Conservation (phyloP, 306 rosid genomes). For the Ziziphus jujuba region DNA sequence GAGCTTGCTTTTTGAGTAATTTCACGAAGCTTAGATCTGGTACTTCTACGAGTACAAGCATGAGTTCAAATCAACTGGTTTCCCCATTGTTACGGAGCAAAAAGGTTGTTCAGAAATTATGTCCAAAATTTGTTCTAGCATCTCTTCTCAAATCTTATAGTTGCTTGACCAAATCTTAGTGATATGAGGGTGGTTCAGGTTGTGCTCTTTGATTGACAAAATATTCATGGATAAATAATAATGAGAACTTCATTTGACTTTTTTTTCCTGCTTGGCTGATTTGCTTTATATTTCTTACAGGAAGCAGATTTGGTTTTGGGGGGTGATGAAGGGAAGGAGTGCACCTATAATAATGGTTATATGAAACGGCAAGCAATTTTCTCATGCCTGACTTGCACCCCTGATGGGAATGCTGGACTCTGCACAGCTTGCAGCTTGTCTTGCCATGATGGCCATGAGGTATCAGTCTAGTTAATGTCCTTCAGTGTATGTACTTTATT, state of each 20-base stretch:
- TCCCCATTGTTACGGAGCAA: too few relatives aligned
- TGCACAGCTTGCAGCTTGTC: slow-evolving; percentile 99
- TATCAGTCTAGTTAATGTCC: slow-evolving; percentile 14
- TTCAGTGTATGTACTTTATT: not conserved
- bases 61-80: too few relatives aligned
- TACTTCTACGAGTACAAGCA: too few relatives aligned
- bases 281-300: slow-evolving; percentile 37
- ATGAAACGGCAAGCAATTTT: slow-evolving; percentile 98
- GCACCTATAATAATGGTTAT: slow-evolving; percentile 86
- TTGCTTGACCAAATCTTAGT: too few relatives aligned
- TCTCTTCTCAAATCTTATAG: too few relatives aligned
- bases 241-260: not conserved
- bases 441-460: slow-evolving; percentile 99
- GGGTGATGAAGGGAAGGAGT: slow-evolving; percentile 96
- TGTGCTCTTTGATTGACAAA: too few relatives aligned
- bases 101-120: too few relatives aligned
- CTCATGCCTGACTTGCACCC: slow-evolving; percentile 94
- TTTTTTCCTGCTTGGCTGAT: not conserved
- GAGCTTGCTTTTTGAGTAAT: too few relatives aligned
- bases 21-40: too few relatives aligned
- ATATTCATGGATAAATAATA: too few relatives aligned
- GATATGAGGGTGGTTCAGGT: too few relatives aligned
- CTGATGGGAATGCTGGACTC: slow-evolving; percentile 96
- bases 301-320: slow-evolving; percentile 96
- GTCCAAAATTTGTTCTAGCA: too few relatives aligned